Evolutionary conservation across 78 protist genomes (phyloP), one percentile per base, ranked within the genome.

Genomic region (Pelomyxa schiedti): DNA sequence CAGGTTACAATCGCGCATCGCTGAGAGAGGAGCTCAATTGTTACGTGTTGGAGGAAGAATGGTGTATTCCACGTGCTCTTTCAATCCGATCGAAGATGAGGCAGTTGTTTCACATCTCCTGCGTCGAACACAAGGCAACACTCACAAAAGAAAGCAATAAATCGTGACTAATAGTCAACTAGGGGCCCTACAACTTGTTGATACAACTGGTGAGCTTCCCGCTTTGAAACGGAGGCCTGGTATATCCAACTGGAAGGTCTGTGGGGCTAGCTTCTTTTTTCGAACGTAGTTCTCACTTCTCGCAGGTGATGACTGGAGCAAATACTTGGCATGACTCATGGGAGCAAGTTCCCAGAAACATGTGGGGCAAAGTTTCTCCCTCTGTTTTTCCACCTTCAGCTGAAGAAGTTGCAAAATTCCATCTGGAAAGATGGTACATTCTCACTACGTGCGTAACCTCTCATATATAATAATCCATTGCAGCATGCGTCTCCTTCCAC

Each of bases 61-160:
- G 40, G 99, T 95, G 0, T 98, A 98, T 84, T 89, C 96, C 4
- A 98, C 99, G 3, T 98, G 99, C 88, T 89, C 97, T 8, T 41
- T 96, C 72, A 90, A 91, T 52, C 99, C 99, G 0, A 9, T 94
- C 35, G 99, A 98, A 64, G 81, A 98, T 70, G 99, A 98, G 77
- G 97, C 99, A 0, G 99, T 96, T 29, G 86, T 97, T 32, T 89
- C 93, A 0, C 84, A 69, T 3, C 8, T 93, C 3, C 72, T 97
- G 38, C 39, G 76, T 5, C 39, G 76, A 29, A 39, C 58, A 0
- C 39, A 22, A 5, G 90, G 92, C 65, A n/a, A n/a, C n/a, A n/a
- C n/a, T n/a, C n/a, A n/a, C n/a, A 42, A 16, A 71, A 24, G 63
- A 16, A 16, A 22, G 29, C 63, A 47, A 16, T 47, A 47, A 47